Conservation (phyloP, 2,329 filamentous ascomycete species). For the Chrysoporthe deuterocubensis region DNA sequence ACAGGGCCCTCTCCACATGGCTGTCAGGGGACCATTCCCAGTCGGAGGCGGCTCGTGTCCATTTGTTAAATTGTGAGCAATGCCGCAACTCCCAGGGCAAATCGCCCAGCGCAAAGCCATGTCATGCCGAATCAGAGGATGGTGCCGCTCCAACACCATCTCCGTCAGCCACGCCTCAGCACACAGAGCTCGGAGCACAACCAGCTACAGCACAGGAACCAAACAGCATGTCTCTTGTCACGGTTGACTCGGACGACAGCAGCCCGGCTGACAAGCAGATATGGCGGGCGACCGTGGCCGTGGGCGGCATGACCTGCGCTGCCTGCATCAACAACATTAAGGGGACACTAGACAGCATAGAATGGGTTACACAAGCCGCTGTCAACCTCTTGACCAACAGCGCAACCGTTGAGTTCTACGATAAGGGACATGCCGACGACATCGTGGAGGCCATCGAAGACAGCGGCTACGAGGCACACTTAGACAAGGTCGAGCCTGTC, state of each 20-base stretch:
- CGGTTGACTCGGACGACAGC: conserved; percentile 40
- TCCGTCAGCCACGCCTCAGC: conserved; percentile 1
- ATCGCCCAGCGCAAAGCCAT: conserved; percentile 15
- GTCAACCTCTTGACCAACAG: conserved; percentile 72
- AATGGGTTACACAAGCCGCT: conserved; percentile 60
- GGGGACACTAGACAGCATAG: conserved; percentile 58
- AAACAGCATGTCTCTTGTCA: conserved; percentile 36
- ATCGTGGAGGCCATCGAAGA: conserved; percentile 61
- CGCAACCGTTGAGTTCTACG: conserved; percentile 62
- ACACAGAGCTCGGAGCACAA: neutral
- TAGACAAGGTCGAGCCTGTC: conserved; percentile 55
- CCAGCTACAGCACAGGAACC: conserved; percentile 1
- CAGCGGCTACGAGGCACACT: conserved; percentile 67
- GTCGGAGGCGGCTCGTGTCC: conserved; percentile 36
- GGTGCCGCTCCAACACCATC: neutral
- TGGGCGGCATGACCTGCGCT: conserved; percentile 76
- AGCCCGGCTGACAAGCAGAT: conserved; percentile 34
- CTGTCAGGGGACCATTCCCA: conserved; percentile 29
- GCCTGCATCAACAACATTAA: conserved; percentile 69
- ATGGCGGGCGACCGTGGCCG: conserved; percentile 60
- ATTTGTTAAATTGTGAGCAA: conserved; percentile 50
- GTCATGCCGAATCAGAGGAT: conserved; percentile 6
- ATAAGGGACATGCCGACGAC: conserved; percentile 47
- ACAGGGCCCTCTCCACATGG: conserved; percentile 36
- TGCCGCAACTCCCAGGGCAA: conserved; percentile 38